Evolutionary conservation across 768 basidiomycete genomes (phyloP), one percentile per base, ranked within the genome.

Genomic region (Leucocoprinus sp.): DNA sequence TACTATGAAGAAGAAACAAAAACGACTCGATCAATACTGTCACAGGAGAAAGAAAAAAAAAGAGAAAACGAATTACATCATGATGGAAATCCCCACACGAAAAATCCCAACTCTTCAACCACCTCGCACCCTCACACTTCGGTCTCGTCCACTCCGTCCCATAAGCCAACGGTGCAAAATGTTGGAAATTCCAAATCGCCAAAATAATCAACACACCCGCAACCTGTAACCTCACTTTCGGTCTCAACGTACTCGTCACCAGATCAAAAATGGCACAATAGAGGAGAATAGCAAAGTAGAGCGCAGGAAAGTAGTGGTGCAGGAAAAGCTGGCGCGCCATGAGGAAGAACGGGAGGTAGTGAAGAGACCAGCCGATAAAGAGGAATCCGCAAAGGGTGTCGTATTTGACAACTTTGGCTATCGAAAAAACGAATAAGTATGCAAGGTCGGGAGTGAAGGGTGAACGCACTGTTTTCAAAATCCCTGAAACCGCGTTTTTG

Each of bases 241-340:
- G 89, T 24, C 82, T 74, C 6, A 98, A 64, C 0, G 75, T 73
- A 22, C 87, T 83, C 1, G 93, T 96, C 28, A 80, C 63, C 37
- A 93, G 74, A 63, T 99, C 96, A 55, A 98, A 97, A 2, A 84
- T 72, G 2, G 70, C 70, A 43, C 84, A 84, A 21, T 74, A 72
- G 18, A 91, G 69, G 9, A 99, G 75, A 53, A 91, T 79, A n/a
- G 85, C 81, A 54, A 88, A 93, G 59, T 92, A 95, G n/a, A 99
- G 70, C 0, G 93, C 92, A 0, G 95, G 96, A 67, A 98, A 85
- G 62, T 98, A 98, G 67, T 98, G 96, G 60, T 98, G 95, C 18
- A 99, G 66, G 76, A 99, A 99, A 37, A 98, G 82, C 58, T 99
- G 96, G 17, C 96, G 91, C 34, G 76, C 69, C 95, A 98, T 98